Conservation (phyloP, 306 rosid species). For the Cucurbita pepo region DNA sequence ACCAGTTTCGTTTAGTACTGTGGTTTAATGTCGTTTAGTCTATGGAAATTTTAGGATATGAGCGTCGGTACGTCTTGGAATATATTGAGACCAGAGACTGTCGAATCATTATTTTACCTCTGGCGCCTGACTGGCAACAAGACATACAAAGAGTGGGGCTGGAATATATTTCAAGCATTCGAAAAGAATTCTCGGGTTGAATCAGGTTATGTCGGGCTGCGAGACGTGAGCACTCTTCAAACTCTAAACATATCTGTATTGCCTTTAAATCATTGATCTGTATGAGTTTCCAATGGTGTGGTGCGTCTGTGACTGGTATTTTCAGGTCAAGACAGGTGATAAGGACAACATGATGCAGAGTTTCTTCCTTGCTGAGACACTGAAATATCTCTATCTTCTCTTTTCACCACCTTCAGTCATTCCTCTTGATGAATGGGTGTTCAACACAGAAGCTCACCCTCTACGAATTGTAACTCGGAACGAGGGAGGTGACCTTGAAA, state of each 20-base stretch:
- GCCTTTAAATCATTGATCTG: background rate
- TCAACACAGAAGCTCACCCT: conserved; percentile 97
- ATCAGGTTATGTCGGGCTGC: conserved; percentile 87
- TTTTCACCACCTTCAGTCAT: conserved; percentile 84
- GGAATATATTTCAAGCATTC: conserved; percentile 98
- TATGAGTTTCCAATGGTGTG: background rate
- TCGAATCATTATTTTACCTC: conserved; percentile 90
- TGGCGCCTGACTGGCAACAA: conserved; percentile 93
- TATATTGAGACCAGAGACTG: conserved; percentile 90
- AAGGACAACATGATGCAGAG: conserved; percentile 97
- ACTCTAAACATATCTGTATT: background rate
- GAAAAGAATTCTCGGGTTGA: conserved; percentile 90
- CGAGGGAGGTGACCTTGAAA: conserved; percentile 17
- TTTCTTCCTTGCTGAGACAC: conserved; percentile 95
- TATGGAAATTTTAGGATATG: conserved; percentile 51
- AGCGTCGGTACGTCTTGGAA: conserved; percentile 97
- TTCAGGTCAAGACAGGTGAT: conserved; percentile 78
- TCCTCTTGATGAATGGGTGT: conserved; percentile 88
- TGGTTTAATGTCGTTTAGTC: background rate
- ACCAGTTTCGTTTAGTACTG: background rate
- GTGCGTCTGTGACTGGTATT: background rate
- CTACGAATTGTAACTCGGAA: conserved; percentile 43
- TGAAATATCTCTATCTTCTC: conserved; percentile 89
- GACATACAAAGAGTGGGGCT: conserved; percentile 99
- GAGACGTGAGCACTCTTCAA: conserved; percentile 58